Conservation (phyloP, 2,329 filamentous ascomycete genomes). For the Colletotrichum viniferum region DNA sequence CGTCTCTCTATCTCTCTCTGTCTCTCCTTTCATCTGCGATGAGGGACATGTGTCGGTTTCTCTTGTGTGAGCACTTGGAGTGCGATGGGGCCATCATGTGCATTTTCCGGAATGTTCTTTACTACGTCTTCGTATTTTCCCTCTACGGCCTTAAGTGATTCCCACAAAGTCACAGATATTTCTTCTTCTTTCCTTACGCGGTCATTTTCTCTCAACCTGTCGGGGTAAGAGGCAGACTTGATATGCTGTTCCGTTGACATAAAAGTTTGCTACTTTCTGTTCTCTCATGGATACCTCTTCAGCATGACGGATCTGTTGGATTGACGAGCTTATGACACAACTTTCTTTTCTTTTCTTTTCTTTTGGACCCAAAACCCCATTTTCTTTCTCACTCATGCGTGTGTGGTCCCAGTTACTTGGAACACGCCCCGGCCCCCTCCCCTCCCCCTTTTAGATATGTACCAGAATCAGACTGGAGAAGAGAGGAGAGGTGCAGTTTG, state of each 20-base stretch:
- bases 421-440: neutral
- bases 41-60: conserved; percentile 16
- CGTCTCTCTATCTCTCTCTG: conserved; percentile 12
- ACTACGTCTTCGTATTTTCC: conserved; percentile 14
- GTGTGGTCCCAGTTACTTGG: neutral
- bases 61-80: conserved; percentile 17
- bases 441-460: neutral
- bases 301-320: conserved; percentile 22
- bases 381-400: neutral
- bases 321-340: conserved; percentile 20
- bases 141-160: conserved; percentile 21
- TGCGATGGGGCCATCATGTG: conserved; percentile 12
- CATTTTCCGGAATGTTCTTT: conserved; percentile 9
- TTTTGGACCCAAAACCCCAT: neutral
- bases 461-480: neutral
- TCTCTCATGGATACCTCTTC: conserved; percentile 25
- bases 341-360: neutral
- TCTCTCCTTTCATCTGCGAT: conserved; percentile 12
- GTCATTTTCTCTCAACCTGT: conserved; percentile 20
- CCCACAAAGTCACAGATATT: conserved; percentile 15
- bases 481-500: neutral
- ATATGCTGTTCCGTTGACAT: conserved; percentile 13
- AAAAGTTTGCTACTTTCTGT: conserved; percentile 22
- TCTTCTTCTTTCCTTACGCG: conserved; percentile 15
- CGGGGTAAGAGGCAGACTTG: conserved; percentile 17